phyloP scores from a whole-genome alignment of 805 yeast species.

The Candida oleophila region DNA sequence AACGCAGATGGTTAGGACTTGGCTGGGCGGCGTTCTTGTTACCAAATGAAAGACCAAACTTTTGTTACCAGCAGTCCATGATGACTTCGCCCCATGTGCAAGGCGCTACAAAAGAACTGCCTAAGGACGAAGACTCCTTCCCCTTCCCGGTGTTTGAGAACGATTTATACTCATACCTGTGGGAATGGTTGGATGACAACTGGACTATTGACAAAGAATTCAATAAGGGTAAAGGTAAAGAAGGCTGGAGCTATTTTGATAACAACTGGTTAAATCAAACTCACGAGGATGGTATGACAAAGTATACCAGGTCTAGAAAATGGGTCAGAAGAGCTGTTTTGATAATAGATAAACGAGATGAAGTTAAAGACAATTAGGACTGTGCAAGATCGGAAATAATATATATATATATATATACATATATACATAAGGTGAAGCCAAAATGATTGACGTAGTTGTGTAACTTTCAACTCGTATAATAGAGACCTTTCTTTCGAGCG shows the following conservation, averaged over 20 bases:
- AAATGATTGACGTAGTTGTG: not conserved
- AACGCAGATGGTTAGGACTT: conserved; percentile 60
- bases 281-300: conserved; percentile 43
- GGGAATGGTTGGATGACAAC: conserved; percentile 57
- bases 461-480: not conserved
- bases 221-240: conserved; percentile 32
- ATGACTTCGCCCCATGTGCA: conserved; percentile 20
- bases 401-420: too few relatives aligned
- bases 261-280: conserved; percentile 47
- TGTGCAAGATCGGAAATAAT: too few relatives aligned
- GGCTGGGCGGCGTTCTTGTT: conserved; percentile 55
- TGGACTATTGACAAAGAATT: conserved; percentile 50
- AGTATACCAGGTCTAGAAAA: conserved; percentile 51
- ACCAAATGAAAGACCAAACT: conserved; percentile 53
- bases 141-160: conserved; percentile 45
- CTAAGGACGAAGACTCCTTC: conserved; percentile 32
- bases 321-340: conserved; percentile 50
- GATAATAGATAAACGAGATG: conserved; percentile 20
- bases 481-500: too few relatives aligned
- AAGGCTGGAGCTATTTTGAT: conserved; percentile 59
- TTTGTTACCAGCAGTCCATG: conserved; percentile 41
- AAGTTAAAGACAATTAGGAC: conserved; percentile 1
- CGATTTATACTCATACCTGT: conserved; percentile 38
- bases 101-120: not conserved
- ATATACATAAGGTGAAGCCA: not conserved